A percentile compares a stretch with the other conserved stretches of the same genome.
phyloP scores from a whole-genome alignment of 148 eudicot genomes.

The Limonium bicolor region DNA sequence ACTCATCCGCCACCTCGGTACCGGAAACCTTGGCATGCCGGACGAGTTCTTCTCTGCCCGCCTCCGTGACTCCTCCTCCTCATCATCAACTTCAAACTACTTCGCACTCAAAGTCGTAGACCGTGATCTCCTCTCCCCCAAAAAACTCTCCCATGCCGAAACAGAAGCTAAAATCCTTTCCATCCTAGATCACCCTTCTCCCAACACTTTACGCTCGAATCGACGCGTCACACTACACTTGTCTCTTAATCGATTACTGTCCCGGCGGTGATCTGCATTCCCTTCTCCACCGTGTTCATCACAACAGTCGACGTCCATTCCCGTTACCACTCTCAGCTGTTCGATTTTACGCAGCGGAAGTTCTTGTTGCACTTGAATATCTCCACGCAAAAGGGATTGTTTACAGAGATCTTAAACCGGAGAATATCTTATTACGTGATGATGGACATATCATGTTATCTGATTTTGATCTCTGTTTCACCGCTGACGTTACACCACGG shows the following conservation, averaged over 20 bases:
- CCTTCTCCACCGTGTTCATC: constrained; percentile 39
- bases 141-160: constrained; percentile 40
- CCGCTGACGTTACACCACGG: constrained; percentile 26
- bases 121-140: constrained; percentile 29
- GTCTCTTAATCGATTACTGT: constrained; percentile 63
- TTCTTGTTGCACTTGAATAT: constrained; percentile 57
- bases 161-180: constrained; percentile 52
- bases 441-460: constrained; percentile 78
- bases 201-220: constrained; percentile 77
- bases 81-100: constrained; percentile 14
- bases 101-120: constrained; percentile 85
- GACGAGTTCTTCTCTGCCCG: constrained; percentile 68
- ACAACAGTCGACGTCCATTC: no score
- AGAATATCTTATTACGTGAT: constrained; percentile 42
- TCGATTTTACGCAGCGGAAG: constrained; percentile 52
- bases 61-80: constrained; percentile 42
- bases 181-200: constrained; percentile 61
- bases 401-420: constrained; percentile 65
- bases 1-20: constrained; percentile 53
- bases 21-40: constrained; percentile 80
- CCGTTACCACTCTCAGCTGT: constrained; percentile 40
- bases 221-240: constrained; percentile 68
- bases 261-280: constrained; percentile 67
- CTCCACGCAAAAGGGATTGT: constrained; percentile 52
- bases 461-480: constrained; percentile 63